A percentile compares a stretch with the other conserved stretches of the same genome.
These are phyloP conservation scores for Calonectria fujianensis DNA, from an alignment of 2,329 filamentous ascomycete genomes.

Conservation along the genomic window DNA sequence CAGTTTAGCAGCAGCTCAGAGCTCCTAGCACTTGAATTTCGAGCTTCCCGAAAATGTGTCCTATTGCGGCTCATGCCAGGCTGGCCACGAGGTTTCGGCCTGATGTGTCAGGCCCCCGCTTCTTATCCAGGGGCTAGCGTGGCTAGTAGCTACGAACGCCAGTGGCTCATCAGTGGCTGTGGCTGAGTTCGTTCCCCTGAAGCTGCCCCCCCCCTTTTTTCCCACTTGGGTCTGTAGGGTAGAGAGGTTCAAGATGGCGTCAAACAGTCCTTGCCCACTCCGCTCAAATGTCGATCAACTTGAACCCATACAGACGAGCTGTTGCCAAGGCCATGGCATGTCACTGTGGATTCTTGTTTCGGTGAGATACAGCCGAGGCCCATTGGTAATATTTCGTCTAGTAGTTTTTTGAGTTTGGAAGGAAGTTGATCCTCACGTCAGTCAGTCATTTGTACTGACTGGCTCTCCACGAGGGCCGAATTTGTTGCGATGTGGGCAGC, in stretches of 20 bases:
- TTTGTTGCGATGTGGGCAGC: too few relatives aligned
- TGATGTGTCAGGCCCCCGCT: conserved; percentile 51
- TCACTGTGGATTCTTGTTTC: conserved; percentile 20
- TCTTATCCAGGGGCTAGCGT: conserved; percentile 42
- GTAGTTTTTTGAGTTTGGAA: background rate
- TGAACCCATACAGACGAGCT: background rate
- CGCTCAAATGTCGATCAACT: background rate
- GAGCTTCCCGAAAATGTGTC: conserved; percentile 58
- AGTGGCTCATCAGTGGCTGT: conserved; percentile 22
- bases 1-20: conserved; percentile 47
- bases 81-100: conserved; percentile 55
- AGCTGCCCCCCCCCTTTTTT: conserved; percentile 11
- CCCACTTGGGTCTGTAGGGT: conserved; percentile 12
- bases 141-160: conserved; percentile 10
- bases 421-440: background rate
- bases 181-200: conserved; percentile 22
- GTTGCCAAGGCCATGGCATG: background rate
- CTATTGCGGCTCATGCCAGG: conserved; percentile 54
- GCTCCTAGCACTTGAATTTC: conserved; percentile 50
- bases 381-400: background rate
- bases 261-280: background rate
- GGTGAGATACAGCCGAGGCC: background rate
- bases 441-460: background rate
- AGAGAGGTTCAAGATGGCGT: conserved; percentile 11
- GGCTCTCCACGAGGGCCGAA: background rate